These are phyloP conservation scores for Eryngium alpinum DNA, from an alignment of 140 eudicot species.

Conservation along the genomic window DNA sequence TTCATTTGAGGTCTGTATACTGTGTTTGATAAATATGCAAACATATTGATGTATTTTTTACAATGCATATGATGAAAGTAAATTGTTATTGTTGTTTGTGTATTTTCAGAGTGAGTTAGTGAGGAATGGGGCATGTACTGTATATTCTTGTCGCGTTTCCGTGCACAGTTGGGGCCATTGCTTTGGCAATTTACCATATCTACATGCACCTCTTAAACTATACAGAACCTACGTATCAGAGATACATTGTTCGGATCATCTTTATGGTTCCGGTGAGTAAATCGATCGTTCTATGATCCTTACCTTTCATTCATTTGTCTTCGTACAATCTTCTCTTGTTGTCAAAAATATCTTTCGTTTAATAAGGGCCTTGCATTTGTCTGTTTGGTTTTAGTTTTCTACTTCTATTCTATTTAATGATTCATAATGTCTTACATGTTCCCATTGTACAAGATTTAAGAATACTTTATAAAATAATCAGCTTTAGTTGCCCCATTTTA, in stretches of 20 bases:
- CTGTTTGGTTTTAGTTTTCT: background rate
- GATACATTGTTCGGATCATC: conserved; percentile 82
- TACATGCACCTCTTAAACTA: conserved; percentile 80
- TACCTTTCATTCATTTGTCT: background rate
- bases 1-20: conserved; percentile 3
- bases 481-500: background rate
- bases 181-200: conserved; percentile 66
- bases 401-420: background rate
- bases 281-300: background rate
- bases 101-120: conserved; percentile 15
- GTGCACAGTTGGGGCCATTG: conserved; percentile 79
- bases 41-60: background rate
- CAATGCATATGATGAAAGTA: background rate
- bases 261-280: conserved; percentile 93
- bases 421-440: background rate
- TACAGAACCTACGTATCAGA: conserved; percentile 88
- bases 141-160: conserved; percentile 68
- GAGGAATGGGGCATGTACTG: conserved; percentile 52
- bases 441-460: background rate
- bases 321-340: background rate
- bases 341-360: background rate
- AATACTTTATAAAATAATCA: background rate
- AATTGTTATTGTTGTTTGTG: conserved; percentile 2
- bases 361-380: background rate
- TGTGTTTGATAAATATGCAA: background rate